phyloP scores from a whole-genome alignment of 768 basidiomycete genomes.

The Tephrocybe rancida region DNA sequence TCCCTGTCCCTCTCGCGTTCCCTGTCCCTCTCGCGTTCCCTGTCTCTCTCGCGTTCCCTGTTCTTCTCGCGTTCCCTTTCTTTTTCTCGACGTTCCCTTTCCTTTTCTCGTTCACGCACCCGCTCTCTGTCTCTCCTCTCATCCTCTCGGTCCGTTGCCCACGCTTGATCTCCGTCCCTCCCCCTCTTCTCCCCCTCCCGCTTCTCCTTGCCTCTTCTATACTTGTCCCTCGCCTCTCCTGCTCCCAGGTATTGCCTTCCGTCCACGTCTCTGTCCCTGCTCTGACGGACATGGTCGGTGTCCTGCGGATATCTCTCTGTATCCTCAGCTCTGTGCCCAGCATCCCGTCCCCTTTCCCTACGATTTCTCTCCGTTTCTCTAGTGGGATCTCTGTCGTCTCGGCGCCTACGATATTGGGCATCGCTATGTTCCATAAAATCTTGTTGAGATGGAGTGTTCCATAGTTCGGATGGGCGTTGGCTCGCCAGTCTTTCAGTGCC shows the following conservation, averaged over 20 bases:
- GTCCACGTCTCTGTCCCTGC: slow-evolving; percentile 12
- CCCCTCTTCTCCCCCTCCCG: neutral
- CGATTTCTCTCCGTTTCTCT: neutral
- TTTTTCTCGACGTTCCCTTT: slow-evolving; percentile 24
- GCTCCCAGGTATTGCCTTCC: neutral
- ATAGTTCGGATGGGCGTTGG: neutral
- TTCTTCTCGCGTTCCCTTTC: slow-evolving; percentile 22
- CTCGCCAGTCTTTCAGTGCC: neutral
- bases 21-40: slow-evolving; percentile 12
- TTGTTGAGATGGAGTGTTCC: slow-evolving; percentile 1
- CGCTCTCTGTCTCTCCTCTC: slow-evolving; percentile 24
- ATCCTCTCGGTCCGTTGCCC: slow-evolving; percentile 25
- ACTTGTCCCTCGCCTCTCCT: neutral
- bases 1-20: slow-evolving; percentile 17
- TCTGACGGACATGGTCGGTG: slow-evolving; percentile 19
- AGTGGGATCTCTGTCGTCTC: neutral
- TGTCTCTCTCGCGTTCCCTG: slow-evolving; percentile 7
- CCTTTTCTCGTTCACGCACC: slow-evolving; percentile 25
- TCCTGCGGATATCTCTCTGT: slow-evolving; percentile 2
- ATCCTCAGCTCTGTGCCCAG: slow-evolving; percentile 13
- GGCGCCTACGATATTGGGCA: neutral
- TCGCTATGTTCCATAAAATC: neutral
- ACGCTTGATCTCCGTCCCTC: slow-evolving; percentile 8
- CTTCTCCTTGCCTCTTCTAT: neutral
- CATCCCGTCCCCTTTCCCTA: neutral